phyloP scores from a whole-genome alignment of 345 rosid species.

The Geranium rotundifolium region DNA sequence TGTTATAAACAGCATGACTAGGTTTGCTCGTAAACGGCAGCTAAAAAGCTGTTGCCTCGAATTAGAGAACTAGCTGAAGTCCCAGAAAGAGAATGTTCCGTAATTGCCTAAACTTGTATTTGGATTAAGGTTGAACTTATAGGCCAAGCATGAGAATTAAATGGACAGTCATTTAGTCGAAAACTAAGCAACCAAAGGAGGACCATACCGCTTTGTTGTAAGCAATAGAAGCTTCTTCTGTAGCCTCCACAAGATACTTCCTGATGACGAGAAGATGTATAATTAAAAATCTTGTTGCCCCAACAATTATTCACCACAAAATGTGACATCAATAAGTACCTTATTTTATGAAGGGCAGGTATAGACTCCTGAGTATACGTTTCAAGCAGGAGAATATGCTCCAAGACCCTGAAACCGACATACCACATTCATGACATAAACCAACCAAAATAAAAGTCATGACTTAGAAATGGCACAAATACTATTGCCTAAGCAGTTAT shows the following conservation, averaged over 20 bases:
- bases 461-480: too few species aligned
- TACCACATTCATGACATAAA: constrained; percentile 4
- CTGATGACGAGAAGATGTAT: constrained; percentile 23
- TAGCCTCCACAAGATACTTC: constrained; percentile 86
- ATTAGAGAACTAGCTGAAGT: neutral
- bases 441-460: too few species aligned
- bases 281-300: neutral
- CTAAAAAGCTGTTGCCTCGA: neutral
- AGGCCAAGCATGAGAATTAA: neutral
- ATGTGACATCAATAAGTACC: constrained; percentile 25
- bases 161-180: neutral
- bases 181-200: constrained; percentile 9
- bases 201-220: constrained; percentile 88
- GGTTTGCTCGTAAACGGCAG: neutral
- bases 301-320: neutral
- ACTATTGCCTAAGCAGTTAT: too few species aligned
- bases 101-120: too few species aligned
- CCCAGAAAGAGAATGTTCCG: neutral
- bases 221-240: constrained; percentile 88
- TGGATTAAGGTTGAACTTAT: neutral
- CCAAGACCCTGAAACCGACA: constrained; percentile 48
- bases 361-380: constrained; percentile 85
- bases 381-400: constrained; percentile 72
- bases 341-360: constrained; percentile 85
- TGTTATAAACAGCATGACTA: neutral